Evolutionary conservation across 495 filamentous ascomycete genomes (phyloP), one percentile per base, ranked within the genome.

Genomic region (Elasticomyces elasticus): DNA sequence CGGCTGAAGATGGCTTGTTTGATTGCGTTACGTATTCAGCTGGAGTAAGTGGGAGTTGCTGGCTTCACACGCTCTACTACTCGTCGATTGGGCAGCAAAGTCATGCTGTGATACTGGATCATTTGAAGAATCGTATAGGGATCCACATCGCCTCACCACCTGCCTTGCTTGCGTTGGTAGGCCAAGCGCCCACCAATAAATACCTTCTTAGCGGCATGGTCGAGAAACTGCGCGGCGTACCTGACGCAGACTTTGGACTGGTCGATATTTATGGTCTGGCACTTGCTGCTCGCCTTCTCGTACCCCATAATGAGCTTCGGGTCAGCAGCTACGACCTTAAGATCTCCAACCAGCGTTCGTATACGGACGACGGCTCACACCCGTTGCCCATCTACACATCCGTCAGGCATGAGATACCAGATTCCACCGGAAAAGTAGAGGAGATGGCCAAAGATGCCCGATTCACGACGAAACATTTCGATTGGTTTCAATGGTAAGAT

Each of bases 401-500:
- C 0, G 90, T 98, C 1, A 80, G 92, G 13, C 92, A 98, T 64
- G 91, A 98, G 66, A 95, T 97, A n/a, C 92, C 92, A 0, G 67
- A 83, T 12, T 52, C 59, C 6, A 62, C 62, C 35, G 28, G 43
- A 0, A 66, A 78, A 30, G 83, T 85, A 59, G 77, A 77, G 51
- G 76, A 79, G 47, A 83, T 87, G 1, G 81, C 78, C 59, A 76
- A 75, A 48, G 81, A 92, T 64, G 76, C 86, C 1, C 95, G 89
- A 86, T 95, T 95, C 59, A 51, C 40, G 5, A 38, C 12, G 12
- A 42, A 51, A 17, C 33, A 49, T 30, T 44, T 30, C 23, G 57
- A 60, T 42, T 98, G 89, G 87, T 98, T 98, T 59, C 91, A 98
- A 62, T 98, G 92, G n/a, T n/a, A n/a, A n/a, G n/a, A n/a, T n/a